Evolutionary conservation across 352 stramenopile species (phyloP).

Genomic region (Phytophthora macrochlamydospora): DNA sequence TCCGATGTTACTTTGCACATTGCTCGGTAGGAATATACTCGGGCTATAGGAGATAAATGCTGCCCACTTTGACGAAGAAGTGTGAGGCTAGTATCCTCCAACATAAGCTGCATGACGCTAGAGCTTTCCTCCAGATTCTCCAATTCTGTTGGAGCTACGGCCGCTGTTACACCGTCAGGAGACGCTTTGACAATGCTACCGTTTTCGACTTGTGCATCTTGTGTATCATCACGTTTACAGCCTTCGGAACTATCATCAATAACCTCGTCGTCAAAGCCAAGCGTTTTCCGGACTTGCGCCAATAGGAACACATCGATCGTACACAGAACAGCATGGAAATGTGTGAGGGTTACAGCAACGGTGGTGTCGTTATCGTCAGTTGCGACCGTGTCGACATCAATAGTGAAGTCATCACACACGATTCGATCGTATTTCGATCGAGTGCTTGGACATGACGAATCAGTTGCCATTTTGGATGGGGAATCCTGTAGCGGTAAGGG

Average conservation of each 20-base stretch:
- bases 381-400: slow-evolving; percentile 72
- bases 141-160: slow-evolving; percentile 18
- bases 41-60: slow-evolving; percentile 71
- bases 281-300: slow-evolving; percentile 26
- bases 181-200: slow-evolving; percentile 5
- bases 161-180: slow-evolving; percentile 3
- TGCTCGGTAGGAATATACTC: slow-evolving; percentile 65
- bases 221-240: slow-evolving; percentile 2
- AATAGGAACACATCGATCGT: slow-evolving; percentile 55
- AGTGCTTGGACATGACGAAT: background rate
- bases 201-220: slow-evolving; percentile 2
- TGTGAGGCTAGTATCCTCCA: slow-evolving; percentile 74
- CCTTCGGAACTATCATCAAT: slow-evolving; percentile 7
- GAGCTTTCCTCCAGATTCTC: slow-evolving; percentile 16
- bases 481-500: background rate
- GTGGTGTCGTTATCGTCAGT: slow-evolving; percentile 52
- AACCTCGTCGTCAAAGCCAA: slow-evolving; percentile 24
- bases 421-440: slow-evolving; percentile 47
- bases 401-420: slow-evolving; percentile 75
- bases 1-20: slow-evolving; percentile 70
- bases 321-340: slow-evolving; percentile 74
- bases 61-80: slow-evolving; percentile 77
- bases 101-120: slow-evolving; percentile 51
- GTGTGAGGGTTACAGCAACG: slow-evolving; percentile 62
- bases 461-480: background rate